Evolutionary conservation across 768 basidiomycete genomes (phyloP).

Genomic region (Serendipita sp.): DNA sequence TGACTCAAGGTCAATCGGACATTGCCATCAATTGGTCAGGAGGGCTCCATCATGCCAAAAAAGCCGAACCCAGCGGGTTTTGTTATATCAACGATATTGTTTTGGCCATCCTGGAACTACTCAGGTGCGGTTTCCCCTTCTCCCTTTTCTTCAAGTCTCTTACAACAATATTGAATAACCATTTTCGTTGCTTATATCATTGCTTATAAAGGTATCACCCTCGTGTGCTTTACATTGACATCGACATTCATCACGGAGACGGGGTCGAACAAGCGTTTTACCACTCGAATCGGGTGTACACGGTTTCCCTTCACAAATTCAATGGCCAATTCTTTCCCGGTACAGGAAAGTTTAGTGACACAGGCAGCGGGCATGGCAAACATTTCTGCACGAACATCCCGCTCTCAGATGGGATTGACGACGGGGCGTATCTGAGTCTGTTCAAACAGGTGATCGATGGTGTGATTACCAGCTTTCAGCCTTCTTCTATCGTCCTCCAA

Average conservation of each 20-base stretch:
- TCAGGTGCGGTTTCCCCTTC: neutral
- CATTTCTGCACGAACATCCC: slow-evolving; percentile 92
- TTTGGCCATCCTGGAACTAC: neutral
- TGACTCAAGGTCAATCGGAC: slow-evolving; percentile 94
- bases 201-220: slow-evolving; percentile 84
- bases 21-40: slow-evolving; percentile 99
- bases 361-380: slow-evolving; percentile 87
- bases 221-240: slow-evolving; percentile 93
- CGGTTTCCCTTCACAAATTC: slow-evolving; percentile 89
- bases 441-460: slow-evolving; percentile 68
- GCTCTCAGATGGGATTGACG: slow-evolving; percentile 82
- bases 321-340: slow-evolving; percentile 97
- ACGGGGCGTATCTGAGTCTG: slow-evolving; percentile 89
- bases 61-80: slow-evolving; percentile 96
- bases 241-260: slow-evolving; percentile 97
- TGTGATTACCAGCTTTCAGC: slow-evolving; percentile 90
- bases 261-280: slow-evolving; percentile 99
- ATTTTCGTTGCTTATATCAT: slow-evolving; percentile 91
- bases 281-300: slow-evolving; percentile 98
- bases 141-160: neutral
- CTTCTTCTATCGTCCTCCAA: slow-evolving; percentile 88
- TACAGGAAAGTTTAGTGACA: slow-evolving; percentile 90
- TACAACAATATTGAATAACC: slow-evolving; percentile 34
- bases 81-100: slow-evolving; percentile 89
- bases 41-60: slow-evolving; percentile 96